These are phyloP conservation scores for Stellera chamaejasme DNA, from an alignment of 345 rosid species.

Conservation along the genomic window DNA sequence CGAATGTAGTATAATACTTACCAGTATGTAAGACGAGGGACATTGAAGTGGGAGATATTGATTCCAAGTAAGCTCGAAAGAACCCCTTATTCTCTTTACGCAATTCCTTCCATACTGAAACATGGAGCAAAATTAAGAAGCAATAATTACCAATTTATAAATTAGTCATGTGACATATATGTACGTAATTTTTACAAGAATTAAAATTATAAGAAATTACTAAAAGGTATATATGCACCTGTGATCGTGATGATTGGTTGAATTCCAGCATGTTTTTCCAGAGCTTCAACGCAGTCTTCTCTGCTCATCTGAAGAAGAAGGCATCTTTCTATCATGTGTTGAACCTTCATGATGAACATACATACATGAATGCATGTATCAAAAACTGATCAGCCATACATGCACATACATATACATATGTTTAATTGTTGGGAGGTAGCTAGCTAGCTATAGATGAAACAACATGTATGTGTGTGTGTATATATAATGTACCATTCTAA, in stretches of 20 bases:
- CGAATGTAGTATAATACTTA: not conserved
- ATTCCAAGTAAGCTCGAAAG: constrained; percentile 29
- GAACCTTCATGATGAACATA: constrained; percentile 25
- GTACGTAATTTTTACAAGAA: no score
- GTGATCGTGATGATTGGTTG: constrained; percentile 36
- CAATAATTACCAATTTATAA: not conserved
- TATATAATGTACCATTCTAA: constrained; percentile 35
- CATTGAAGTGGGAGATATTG: constrained; percentile 9
- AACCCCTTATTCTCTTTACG: constrained; percentile 37
- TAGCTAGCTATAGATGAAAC: not conserved
- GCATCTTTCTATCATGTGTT: constrained; percentile 49
- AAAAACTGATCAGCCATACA: no score
- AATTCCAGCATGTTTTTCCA: constrained; percentile 32
- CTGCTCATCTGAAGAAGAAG: constrained; percentile 34
- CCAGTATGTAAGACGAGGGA: not conserved
- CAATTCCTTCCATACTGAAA: constrained; percentile 44
- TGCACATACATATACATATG: not conserved
- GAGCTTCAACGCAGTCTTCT: constrained; percentile 35
- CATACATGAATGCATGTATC: not conserved
- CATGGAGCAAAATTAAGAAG: not conserved
- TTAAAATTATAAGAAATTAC: no score
- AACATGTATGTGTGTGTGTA: constrained; percentile 8
- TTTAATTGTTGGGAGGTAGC: not conserved
- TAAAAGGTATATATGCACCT: constrained; percentile 8
- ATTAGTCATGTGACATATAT: not conserved